These are phyloP conservation scores for Aspergillus eucalypticola DNA, from an alignment of 2,329 filamentous ascomycete species.

Conservation along the genomic window DNA sequence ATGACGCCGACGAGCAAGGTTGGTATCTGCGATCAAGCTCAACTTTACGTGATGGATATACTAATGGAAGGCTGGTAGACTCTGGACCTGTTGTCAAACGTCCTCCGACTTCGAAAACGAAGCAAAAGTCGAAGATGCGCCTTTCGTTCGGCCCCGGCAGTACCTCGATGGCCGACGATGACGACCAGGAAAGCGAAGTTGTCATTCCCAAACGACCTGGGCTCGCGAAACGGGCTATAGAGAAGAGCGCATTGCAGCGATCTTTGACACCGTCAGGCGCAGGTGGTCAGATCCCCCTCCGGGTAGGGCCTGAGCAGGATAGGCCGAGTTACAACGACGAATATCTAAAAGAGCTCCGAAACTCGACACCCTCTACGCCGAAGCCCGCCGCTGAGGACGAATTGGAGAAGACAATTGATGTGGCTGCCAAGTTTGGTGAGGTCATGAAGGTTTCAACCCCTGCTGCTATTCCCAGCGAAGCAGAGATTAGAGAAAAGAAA, in stretches of 20 bases:
- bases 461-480: conserved; percentile 70
- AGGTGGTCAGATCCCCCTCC: conserved; percentile 57
- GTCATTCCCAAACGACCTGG: conserved; percentile 61
- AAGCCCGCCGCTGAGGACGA: conserved; percentile 47
- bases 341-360: conserved; percentile 80
- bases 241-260: conserved; percentile 67
- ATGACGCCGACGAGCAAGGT: conserved; percentile 43
- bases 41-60: neutral
- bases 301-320: conserved; percentile 64
- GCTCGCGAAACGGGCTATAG: conserved; percentile 64
- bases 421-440: conserved; percentile 53
- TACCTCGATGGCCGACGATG: conserved; percentile 56
- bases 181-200: conserved; percentile 55
- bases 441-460: conserved; percentile 34
- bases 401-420: conserved; percentile 56
- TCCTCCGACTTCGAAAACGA: conserved; percentile 51
- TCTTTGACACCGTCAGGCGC: conserved; percentile 48
- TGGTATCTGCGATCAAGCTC: conserved; percentile 25
- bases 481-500: conserved; percentile 89
- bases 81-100: conserved; percentile 54
- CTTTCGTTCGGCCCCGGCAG: conserved; percentile 73
- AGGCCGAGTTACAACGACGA: conserved; percentile 82
- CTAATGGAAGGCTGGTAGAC: conserved; percentile 40
- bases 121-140: conserved; percentile 72
- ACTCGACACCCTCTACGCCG: conserved; percentile 80